Conservation (phyloP, 495 filamentous ascomycete species). For the Hyaloscypha finlandica region DNA sequence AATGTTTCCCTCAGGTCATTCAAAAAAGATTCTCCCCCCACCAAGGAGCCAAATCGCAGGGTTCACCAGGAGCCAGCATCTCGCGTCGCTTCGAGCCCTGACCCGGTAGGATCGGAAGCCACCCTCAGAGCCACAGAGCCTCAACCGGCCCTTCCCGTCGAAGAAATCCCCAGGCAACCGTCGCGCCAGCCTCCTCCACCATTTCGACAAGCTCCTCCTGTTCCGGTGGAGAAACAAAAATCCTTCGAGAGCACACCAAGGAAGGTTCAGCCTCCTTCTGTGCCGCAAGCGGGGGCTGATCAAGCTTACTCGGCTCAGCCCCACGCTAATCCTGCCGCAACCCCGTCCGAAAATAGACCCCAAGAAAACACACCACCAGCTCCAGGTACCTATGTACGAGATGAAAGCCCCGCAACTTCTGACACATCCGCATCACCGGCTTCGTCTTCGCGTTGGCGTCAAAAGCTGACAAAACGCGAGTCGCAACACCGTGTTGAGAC, state of each 20-base stretch:
- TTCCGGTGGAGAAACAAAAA: not conserved
- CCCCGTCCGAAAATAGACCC: not conserved
- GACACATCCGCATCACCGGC: not conserved
- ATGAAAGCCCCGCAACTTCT: not conserved
- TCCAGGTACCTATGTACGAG: not conserved
- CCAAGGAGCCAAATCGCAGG: slow-evolving; percentile 9
- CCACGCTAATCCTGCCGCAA: not conserved
- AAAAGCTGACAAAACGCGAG: not conserved
- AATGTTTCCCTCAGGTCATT: slow-evolving; percentile 52
- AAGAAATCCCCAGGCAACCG: not conserved
- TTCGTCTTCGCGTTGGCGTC: not conserved
- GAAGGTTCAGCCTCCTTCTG: not conserved
- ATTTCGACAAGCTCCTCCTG: slow-evolving; percentile 5
- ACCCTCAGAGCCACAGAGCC: not conserved
- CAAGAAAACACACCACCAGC: not conserved
- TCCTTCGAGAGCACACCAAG: not conserved
- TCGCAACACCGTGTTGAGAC: not conserved
- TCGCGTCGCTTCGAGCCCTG: slow-evolving; percentile 12
- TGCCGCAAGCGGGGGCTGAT: not conserved
- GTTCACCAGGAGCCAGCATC: slow-evolving; percentile 15
- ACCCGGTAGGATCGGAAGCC: not conserved
- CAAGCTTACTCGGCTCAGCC: not conserved
- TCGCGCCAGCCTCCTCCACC: slow-evolving; percentile 1
- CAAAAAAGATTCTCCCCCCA: slow-evolving; percentile 27
- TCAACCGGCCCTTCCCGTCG: slow-evolving; percentile 1